Evolutionary conservation across 2,329 filamentous ascomycete genomes (phyloP), one percentile per base, ranked within the genome.

Genomic region (Hypoxylon sp.): DNA sequence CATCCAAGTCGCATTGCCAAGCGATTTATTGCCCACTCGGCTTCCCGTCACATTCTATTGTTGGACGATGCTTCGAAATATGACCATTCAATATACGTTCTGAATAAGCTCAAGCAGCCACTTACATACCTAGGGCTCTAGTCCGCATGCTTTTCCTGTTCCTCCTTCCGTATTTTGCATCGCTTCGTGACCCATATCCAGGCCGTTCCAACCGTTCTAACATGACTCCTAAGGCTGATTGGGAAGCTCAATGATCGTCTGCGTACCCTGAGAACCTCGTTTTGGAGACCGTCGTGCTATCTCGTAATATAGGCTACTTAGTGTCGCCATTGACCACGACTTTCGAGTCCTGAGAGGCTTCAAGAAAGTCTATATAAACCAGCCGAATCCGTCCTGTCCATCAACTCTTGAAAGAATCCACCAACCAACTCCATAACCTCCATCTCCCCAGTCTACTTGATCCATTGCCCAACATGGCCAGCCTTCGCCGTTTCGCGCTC

Each of bases 401-500:
- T 20, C 22, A 40, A 58, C 3, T 68, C 42, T 60, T 44, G 46
- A 54, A 50, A 22, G 25, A 33, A 25, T 55, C 42, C 42, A 55
- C 31, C 56, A 63, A 44, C 61, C 37, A 48, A 63, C 37, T 56
- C 22, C 61, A 17, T 60, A 53, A 8, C 59, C 54, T 60, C 60
- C 14, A 20, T 60, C 22, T 55, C 48, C n/a, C 46, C 42, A 20
- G 50, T 17, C 13, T 20, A 14, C 31, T 33, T 31, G 37, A 51
- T 40, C 22, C 8, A 49, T 25, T 40, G 37, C 49, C 40, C 49
- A 71, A 25, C 51, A 78, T 78, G 77, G 68, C 69, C 50, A 77
- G 72, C 64, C 56, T 78, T 60, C 73, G 75, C 63, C 75, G 61
- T 17, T 68, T 78, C 54, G 75, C 72, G 65, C 72, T 77, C 49